These are phyloP conservation scores for Daphne laureola DNA, from an alignment of 441 rosid genomes.

Conservation along the genomic window DNA sequence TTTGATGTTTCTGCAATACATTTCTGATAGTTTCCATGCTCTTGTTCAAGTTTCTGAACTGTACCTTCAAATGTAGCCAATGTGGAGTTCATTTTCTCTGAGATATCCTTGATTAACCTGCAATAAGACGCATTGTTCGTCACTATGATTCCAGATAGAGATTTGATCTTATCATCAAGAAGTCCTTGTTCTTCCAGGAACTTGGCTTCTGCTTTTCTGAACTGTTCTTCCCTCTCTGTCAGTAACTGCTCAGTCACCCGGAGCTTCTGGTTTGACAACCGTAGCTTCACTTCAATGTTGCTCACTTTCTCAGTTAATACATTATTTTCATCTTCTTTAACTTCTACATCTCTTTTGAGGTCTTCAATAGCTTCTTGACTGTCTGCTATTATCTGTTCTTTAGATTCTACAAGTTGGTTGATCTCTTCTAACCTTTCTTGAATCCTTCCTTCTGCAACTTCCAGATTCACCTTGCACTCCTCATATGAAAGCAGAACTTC, in stretches of 20 bases:
- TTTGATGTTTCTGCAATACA: slow-evolving; percentile 30
- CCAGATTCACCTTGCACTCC: slow-evolving; percentile 37
- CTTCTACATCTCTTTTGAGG: slow-evolving; percentile 59
- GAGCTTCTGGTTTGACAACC: slow-evolving; percentile 92
- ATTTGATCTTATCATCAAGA: slow-evolving; percentile 41
- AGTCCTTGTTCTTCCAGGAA: slow-evolving; percentile 46
- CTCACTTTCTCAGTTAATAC: slow-evolving; percentile 43
- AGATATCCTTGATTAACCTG: slow-evolving; percentile 34
- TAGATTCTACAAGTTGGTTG: slow-evolving; percentile 27
- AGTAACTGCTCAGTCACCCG: slow-evolving; percentile 82
- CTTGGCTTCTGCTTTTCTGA: slow-evolving; percentile 52
- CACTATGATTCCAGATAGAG: slow-evolving; percentile 30
- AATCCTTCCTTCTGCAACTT: slow-evolving; percentile 49
- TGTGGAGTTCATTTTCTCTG: slow-evolving; percentile 29
- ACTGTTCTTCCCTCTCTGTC: slow-evolving; percentile 62
- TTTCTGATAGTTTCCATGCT: slow-evolving; percentile 24
- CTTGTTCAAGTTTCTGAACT: slow-evolving; percentile 33
- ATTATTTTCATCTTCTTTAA: slow-evolving; percentile 66
- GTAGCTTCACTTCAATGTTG: slow-evolving; percentile 70
- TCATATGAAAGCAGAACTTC: slow-evolving; percentile 28
- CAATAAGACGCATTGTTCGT: slow-evolving; percentile 34
- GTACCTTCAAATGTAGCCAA: slow-evolving; percentile 31
- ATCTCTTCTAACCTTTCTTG: slow-evolving; percentile 44
- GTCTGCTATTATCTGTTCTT: slow-evolving; percentile 34
- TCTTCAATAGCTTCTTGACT: slow-evolving; percentile 55